These are phyloP conservation scores for Biscogniauxia sp. DNA, from an alignment of 2,329 filamentous ascomycete species.

Conservation along the genomic window DNA sequence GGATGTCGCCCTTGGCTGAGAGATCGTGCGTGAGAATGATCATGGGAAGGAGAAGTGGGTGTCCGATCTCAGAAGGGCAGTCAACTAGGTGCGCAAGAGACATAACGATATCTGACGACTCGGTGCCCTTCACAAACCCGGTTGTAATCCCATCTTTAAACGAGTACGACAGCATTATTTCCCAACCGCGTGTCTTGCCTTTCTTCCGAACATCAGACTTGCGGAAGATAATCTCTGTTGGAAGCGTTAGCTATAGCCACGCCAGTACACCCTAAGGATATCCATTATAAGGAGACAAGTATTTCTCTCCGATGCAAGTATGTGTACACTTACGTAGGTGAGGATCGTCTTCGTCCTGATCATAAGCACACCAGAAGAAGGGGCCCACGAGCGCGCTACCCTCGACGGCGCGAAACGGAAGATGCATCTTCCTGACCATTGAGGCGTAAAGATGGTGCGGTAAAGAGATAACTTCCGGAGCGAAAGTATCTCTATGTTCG, in stretches of 20 bases:
- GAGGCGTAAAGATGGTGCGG: slow-evolving; percentile 47
- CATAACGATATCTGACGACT: slow-evolving; percentile 51
- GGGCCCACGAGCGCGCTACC: slow-evolving; percentile 58
- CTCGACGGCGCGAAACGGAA: slow-evolving; percentile 59
- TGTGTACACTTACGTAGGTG: slow-evolving; percentile 48
- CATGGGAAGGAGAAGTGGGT: slow-evolving; percentile 58
- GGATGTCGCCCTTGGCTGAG: slow-evolving; percentile 54
- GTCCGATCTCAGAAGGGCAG: slow-evolving; percentile 49
- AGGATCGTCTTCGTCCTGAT: slow-evolving; percentile 55
- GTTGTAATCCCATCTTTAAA: slow-evolving; percentile 55
- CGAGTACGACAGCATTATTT: slow-evolving; percentile 60
- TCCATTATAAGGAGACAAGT: not conserved
- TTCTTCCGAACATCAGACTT: slow-evolving; percentile 67
- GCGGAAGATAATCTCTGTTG: slow-evolving; percentile 57
- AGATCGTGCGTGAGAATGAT: slow-evolving; percentile 60
- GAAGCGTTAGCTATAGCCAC: slow-evolving; percentile 10
- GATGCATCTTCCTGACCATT: slow-evolving; percentile 54
- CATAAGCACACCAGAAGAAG: slow-evolving; percentile 60
- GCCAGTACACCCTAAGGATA: not conserved
- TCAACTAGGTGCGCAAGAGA: slow-evolving; percentile 49
- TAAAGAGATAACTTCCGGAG: slow-evolving; percentile 53
- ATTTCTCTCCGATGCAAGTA: not conserved
- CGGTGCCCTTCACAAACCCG: slow-evolving; percentile 61
- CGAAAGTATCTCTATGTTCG: slow-evolving; percentile 56
- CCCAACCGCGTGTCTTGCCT: slow-evolving; percentile 62